Evolutionary conservation across 371 early-diverging fungal species (phyloP), one percentile per base, ranked within the genome.

Genomic region (Phascolomyces articulosus): DNA sequence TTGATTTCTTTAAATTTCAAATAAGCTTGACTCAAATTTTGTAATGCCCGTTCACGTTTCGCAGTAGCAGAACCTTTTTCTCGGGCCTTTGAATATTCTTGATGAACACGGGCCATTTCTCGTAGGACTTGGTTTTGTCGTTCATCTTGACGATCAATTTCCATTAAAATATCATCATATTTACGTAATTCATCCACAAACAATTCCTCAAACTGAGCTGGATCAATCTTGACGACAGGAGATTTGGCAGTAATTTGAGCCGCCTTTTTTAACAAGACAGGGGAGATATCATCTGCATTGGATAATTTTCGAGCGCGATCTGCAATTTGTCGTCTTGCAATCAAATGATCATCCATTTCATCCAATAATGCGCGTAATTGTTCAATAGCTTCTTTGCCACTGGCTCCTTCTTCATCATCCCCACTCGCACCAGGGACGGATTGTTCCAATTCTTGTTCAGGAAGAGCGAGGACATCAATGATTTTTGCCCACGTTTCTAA

Each of bases 201-300:
- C 47, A 90, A 63, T 11, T 88, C 88, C 62, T 92, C 91, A 62
- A 92, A 92, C 58, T 91, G 91, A n/a, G 89, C 88, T n/a, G 90
- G 83, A 65, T 91, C 93, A 56, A 91, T 88, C 66, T 90, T 89
- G 51, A 86, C 77, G 0, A 86, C 85, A 0, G 90, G 88, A 8
- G 89, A 86, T 28, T 79, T 77, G 20, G 86, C 74, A 0, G 82
- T 84, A 11, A 82, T 60, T 51, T 79, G 71, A 10, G 81, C 83
- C 1, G 85, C 80, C 54, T 81, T 78, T 31, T 75, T 76, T 27
- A 80, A 63, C 7, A 85, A 66, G 1, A 72, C 71, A 55, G 78
- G 82, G 27, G 71, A 83, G 65, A 95, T 91, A 60, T 95, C 94
- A 65, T 95, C 95, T 34, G 84, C 84, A 40, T 83, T 82, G 3